A percentile compares a stretch with the other conserved stretches of the same genome.
Conservation (phyloP, 2,329 filamentous ascomycete genomes). For the Colletotrichum kahawae region DNA sequence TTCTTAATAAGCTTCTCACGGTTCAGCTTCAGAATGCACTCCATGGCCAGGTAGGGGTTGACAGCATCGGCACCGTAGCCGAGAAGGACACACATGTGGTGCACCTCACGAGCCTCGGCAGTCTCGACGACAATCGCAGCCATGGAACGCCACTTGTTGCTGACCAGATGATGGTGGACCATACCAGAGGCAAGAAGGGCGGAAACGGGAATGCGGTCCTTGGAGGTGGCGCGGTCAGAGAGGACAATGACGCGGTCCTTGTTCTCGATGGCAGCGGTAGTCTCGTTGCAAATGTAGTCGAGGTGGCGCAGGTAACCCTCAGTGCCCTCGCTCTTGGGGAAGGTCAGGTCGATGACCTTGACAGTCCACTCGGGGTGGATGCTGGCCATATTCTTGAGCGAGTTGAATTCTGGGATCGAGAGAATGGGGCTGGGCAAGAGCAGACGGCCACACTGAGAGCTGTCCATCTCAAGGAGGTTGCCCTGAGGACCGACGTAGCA, state of each 20-base stretch:
- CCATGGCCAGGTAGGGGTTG: slow-evolving; percentile 93
- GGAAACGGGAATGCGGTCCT: slow-evolving; percentile 84
- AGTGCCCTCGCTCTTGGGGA: slow-evolving; percentile 83
- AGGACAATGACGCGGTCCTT: slow-evolving; percentile 86
- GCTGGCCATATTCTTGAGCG: slow-evolving; percentile 76
- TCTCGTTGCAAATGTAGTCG: slow-evolving; percentile 85
- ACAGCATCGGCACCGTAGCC: slow-evolving; percentile 95
- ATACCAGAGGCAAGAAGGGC: slow-evolving; percentile 88
- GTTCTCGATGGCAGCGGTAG: slow-evolving; percentile 82
- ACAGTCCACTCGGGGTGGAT: slow-evolving; percentile 84
- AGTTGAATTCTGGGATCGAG: slow-evolving; percentile 89
- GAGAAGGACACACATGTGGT: slow-evolving; percentile 98
- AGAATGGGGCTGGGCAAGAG: slow-evolving; percentile 88
- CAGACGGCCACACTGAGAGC: slow-evolving; percentile 85
- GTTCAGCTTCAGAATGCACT: slow-evolving; percentile 97
- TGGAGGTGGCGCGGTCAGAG: slow-evolving; percentile 85
- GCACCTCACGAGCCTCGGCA: slow-evolving; percentile 93
- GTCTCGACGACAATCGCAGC: slow-evolving; percentile 89
- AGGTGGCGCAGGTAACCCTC: slow-evolving; percentile 86
- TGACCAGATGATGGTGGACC: slow-evolving; percentile 93
- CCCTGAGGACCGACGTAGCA: slow-evolving; percentile 97
- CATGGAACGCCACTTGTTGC: slow-evolving; percentile 93
- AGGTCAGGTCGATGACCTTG: slow-evolving; percentile 90
- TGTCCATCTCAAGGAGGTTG: slow-evolving; percentile 92
- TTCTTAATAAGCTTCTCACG: slow-evolving; percentile 92